phyloP scores from a whole-genome alignment of 2,329 filamentous ascomycete species.

The Ampelomyces quisqualis region DNA sequence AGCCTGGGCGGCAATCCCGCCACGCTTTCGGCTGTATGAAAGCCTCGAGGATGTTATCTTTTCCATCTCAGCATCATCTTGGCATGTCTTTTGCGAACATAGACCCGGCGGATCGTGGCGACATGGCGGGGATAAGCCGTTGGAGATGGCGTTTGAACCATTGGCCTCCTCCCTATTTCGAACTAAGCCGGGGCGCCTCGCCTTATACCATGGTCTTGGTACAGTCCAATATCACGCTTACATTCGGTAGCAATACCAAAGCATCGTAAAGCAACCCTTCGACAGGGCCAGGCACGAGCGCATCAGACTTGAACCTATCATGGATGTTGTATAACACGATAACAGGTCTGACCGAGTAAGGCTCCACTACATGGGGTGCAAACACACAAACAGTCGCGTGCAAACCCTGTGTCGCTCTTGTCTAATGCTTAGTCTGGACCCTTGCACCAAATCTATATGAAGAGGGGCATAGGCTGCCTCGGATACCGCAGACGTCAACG shows the following conservation, averaged over 20 bases:
- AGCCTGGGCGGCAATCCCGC: slow-evolving; percentile 6
- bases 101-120: slow-evolving; percentile 3
- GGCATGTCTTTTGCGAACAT: slow-evolving; percentile 7
- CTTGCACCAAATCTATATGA: slow-evolving; percentile 12
- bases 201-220: slow-evolving; percentile 11
- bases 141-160: neutral
- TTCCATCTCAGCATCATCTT: slow-evolving; percentile 6
- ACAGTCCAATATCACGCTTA: slow-evolving; percentile 7
- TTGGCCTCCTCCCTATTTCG: slow-evolving; percentile 10
- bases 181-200: slow-evolving; percentile 3
- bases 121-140: neutral
- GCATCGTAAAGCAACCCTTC: slow-evolving; percentile 9
- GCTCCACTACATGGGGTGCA: neutral
- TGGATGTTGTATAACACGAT: neutral
- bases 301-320: slow-evolving; percentile 2
- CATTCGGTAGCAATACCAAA: slow-evolving; percentile 6
- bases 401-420: slow-evolving; percentile 11
- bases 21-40: slow-evolving; percentile 1
- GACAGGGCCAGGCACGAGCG: slow-evolving; percentile 2
- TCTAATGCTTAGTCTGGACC: slow-evolving; percentile 8
- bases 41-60: slow-evolving; percentile 8
- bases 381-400: slow-evolving; percentile 1
- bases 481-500: slow-evolving; percentile 5
- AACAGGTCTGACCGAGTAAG: neutral
- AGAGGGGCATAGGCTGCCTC: slow-evolving; percentile 3